Base-by-base conservation (phyloP, 164 flowering plant species). In the Platanus orientalis region DNA sequence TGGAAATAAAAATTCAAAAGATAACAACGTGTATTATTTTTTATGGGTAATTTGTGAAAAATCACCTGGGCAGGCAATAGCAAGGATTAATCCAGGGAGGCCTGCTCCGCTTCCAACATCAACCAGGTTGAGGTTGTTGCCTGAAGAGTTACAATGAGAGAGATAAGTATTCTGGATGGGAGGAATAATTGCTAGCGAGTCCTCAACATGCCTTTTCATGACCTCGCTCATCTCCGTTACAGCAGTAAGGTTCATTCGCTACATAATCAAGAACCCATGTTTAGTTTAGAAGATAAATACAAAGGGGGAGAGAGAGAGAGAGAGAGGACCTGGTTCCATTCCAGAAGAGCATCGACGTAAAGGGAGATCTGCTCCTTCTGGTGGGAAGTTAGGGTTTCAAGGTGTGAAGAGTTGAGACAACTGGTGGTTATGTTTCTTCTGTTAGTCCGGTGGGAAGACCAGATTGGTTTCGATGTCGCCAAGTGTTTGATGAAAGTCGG, bases 51-150 rank as follows among this genome's bases (percentile, higher is more conserved):
- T 27, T 13, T 14, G 6, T 45, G 32, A 42, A 65, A n/a, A 28
- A 36, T 39, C 28, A 94, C 98, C 83, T 36, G 96, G 97, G 63
- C 85, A 73, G 7, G 89, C 99, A 60, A 94, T 87, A 23, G 99
- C 97, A 23, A 94, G 64, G 58, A 94, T 73, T 32, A 91, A 49
- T 40, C 97, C 99, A 16, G 97, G 99, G 64, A 94, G 95, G 20
- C 96, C 96, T 0, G 96, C 75, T 7, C 92, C 96, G 52, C 79
- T 84, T 23, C 97, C 97, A 39, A 91, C 97, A 70, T 94, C 97
- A 36, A 91, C 81, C 4, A 94, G 70, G 9, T 61, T 84, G 42
- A 94, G 47, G 16, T 67, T 63, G n/a, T 86, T 78, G 24, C 36
- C 66, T 9, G 84, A 74, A 72, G 65, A 21, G 26, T 62, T 67